Conservation (phyloP, 768 basidiomycete species). For the Boletus vinaceobasis region DNA sequence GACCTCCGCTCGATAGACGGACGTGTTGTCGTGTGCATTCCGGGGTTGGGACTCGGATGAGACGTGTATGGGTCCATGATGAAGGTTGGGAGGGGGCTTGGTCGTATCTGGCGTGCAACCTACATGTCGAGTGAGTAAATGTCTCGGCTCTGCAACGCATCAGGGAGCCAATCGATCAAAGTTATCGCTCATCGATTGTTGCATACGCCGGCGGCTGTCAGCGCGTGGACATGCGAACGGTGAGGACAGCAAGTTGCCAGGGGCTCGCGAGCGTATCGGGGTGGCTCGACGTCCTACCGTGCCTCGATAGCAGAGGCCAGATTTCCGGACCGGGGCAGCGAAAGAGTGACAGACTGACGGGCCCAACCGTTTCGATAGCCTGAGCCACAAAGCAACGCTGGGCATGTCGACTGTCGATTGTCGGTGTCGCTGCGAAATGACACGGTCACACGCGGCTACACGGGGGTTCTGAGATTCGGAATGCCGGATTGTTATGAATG, state of each 20-base stretch:
- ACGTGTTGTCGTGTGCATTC: neutral
- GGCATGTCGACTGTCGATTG: too few species aligned
- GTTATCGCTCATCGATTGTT: too few species aligned
- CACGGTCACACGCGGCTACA: neutral
- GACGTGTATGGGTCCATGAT: neutral
- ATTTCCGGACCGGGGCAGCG: neutral
- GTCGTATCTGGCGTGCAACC: neutral
- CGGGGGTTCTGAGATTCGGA: neutral
- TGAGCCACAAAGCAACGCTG: neutral
- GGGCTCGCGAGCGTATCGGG: neutral
- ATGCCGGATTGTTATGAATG: neutral
- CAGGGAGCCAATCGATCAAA: neutral
- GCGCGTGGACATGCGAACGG: too few species aligned
- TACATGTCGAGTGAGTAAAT: neutral
- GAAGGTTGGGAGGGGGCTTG: neutral
- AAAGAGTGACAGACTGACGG: too few species aligned
- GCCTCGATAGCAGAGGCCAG: neutral
- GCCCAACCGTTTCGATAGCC: neutral
- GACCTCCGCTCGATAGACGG: neutral
- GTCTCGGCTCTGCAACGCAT: neutral
- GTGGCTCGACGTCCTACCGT: neutral
- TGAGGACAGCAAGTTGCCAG: neutral
- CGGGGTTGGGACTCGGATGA: neutral
- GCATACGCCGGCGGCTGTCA: too few species aligned
- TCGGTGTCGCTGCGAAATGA: neutral